A percentile compares a stretch with the other conserved stretches of the same genome.
Evolutionary conservation across 306 rosid genomes (phyloP).

Genomic region (Datisca glomerata): DNA sequence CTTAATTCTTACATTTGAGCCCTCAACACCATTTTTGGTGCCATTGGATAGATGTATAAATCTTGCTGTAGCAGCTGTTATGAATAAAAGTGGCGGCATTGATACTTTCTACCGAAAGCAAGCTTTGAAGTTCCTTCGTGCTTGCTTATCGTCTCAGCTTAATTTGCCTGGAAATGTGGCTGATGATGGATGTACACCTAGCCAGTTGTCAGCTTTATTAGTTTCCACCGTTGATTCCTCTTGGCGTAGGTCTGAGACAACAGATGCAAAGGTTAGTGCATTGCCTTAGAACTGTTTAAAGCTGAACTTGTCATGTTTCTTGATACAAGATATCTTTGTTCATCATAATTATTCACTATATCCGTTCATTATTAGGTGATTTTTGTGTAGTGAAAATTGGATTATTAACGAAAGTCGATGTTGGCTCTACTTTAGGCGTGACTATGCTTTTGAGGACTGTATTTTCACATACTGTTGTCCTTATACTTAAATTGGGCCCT

Average conservation of each 20-base stretch:
- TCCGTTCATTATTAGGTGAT: no score
- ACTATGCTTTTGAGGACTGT: no score
- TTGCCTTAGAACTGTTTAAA: no score
- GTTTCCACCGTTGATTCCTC: constrained; percentile 66
- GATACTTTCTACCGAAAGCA: constrained; percentile 80
- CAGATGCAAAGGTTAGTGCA: constrained; percentile 75
- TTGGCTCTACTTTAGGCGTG: no score
- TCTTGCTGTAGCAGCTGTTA: constrained; percentile 85
- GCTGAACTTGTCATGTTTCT: no score
- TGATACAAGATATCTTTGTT: no score
- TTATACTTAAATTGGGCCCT: no score
- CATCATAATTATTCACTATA: no score
- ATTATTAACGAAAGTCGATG: no score
- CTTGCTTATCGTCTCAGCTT: constrained; percentile 89
- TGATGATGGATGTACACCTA: constrained; percentile 64
- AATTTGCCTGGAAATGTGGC: constrained; percentile 82
- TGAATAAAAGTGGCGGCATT: constrained; percentile 55
- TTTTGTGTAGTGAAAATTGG: no score
- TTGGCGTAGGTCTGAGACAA: constrained; percentile 56
- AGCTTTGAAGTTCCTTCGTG: constrained; percentile 83
- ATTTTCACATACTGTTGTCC: no score
- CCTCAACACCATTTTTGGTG: constrained; percentile 95
- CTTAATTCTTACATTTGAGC: constrained; percentile 95
- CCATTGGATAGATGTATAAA: constrained; percentile 97
- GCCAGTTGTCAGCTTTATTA: constrained; percentile 61